Base-by-base conservation (phyloP, 768 basidiomycete species). In the Gymnopilus junonius region DNA sequence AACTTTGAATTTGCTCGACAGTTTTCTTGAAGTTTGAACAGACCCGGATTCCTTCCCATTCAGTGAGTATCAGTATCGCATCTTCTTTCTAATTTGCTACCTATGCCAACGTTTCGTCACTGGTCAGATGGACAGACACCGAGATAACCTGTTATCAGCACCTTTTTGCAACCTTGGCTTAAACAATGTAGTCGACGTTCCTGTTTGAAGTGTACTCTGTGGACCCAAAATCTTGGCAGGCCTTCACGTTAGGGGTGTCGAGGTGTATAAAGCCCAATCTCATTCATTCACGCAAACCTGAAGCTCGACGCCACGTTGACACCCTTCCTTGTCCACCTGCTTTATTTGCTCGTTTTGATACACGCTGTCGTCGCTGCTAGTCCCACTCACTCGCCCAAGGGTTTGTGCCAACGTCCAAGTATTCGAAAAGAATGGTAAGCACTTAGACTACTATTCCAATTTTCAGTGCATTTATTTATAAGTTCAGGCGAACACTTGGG, bases 401-500 rank as follows among this genome's bases (percentile, higher is more conserved):
- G 20, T 29, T 1, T 37, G 42, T 68, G 62, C 25, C 27, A 17
- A 8, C 20, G 37, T 42, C 55, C 55, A n/a, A 48, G 56, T 20
- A 37, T 62, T n/a, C 46, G 63, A 48, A 60, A 50, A 54, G 59
- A 65, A 42, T 65, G 58, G 63, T 56, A 48, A 50, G 46, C 4
- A 10, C 11, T 23, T 4, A 7, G 25, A 17, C 1, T 48, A 4
- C 17, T 21, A 5, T n/a, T 7, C 31, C 14, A n/a, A n/a, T 50
- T 8, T 17, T 27, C n/a, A 20, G 12, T 31, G 14, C 17, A 7
- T 23, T 29, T 27, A 11, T 25, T 39, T 15, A 42, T 17, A 14
- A 31, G 17, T 35, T 6, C n/a, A 69, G 69, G 67, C 58, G 66
- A 35, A 63, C 58, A 21, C 48, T 70, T 1, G 43, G 60, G 2